Evolutionary conservation across 768 basidiomycete species (phyloP), one percentile per base, ranked within the genome.

Genomic region (Amanita brunnescens): DNA sequence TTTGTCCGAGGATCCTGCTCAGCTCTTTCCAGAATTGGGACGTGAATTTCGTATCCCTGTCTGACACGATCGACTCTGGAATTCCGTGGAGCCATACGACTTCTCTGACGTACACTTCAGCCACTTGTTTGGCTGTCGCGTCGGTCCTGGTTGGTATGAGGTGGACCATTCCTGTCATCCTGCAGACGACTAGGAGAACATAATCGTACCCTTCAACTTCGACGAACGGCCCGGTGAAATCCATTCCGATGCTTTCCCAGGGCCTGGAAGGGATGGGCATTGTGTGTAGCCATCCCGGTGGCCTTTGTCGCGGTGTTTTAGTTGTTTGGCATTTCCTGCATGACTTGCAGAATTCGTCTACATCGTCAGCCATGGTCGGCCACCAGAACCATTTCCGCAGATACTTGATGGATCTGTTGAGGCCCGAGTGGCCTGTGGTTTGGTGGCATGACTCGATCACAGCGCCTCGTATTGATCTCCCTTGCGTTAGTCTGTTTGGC

Each of bases 191-290:
- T n/a, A 65, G 59, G 45, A 52, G 57, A 2, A 65, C 26, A 45
- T 58, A 61, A 33, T 66, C 58, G 18, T 21, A 63, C 1, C 54
- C 58, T 42, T 57, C 41, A 44, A 60, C 18, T 55, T 37, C 8
- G 0, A 65, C 68, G 2, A 72, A 54, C 0, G 63, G 65, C 0
- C 63, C 70, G 0, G 70, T 49, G 40, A 72, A 72, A 53, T 73
- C 70, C 29, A 73, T 67, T 0, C 58, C 62, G 0, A 73, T 66
- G 0, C 60, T 59, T 3, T 62, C 56, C 67, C 67, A 70, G 0
- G 68, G 71, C 0, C 46, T 29, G 0, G 32, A 38, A 0, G 65
- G 66, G 0, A 66, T 54, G 0, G 61, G 63, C 33, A 61, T 55
- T 0, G 54, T 49, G 20, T 66, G 62, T 0, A 67, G 50, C n/a